Evolutionary conservation across 192 early-diverging fungal genomes (phyloP), one percentile per base, ranked within the genome.

Genomic region (Spinellus fusiger): DNA sequence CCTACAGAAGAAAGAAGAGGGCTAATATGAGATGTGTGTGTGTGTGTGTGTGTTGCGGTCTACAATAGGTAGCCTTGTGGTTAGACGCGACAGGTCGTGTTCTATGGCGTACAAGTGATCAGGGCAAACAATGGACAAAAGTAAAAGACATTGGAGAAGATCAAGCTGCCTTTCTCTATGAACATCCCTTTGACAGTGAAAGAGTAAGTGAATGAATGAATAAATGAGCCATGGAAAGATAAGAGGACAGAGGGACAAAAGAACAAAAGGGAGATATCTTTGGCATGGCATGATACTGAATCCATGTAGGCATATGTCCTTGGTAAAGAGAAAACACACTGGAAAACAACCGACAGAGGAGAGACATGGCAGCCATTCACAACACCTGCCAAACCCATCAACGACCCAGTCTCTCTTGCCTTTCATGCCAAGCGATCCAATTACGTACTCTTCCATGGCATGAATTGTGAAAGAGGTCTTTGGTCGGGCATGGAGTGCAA

Each of bases 361-460:
- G 64, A 47, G 22, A 73, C 77, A 16, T 90, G 86, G 86, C 65
- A 73, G 2, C 1, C 52, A 15, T 86, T 90, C 56, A 58, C 54
- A 1, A 81, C 80, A 2, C 69, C 71, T 10, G 47, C 67, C 0
- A 44, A 27, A 20, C 85, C 83, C 13, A 65, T 71, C n/a, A n/a
- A n/a, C n/a, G n/a, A 2, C 55, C 40, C 2, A 54, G 55, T 12
- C 48, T 37, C 47, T 29, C 56, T 16, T 62, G 65, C 16, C 55
- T 87, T 1, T 62, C 76, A 8, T 95, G 88, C 91, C 0, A 76
- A 76, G 38, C 73, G 88, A 6, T 28, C 80, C 0, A 64, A 77
- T 33, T 83, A 84, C 77, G 71, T 93, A 37, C 35, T 95, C 40
- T 91, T 86, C 66, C 74, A 66, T 33, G 85, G 80, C 23, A 67